Percentiles rank a stretch among this genome's conserved stretches.
Evolutionary conservation across 2,329 filamentous ascomycete genomes (phyloP).

Genomic region (Drechslera avenae): DNA sequence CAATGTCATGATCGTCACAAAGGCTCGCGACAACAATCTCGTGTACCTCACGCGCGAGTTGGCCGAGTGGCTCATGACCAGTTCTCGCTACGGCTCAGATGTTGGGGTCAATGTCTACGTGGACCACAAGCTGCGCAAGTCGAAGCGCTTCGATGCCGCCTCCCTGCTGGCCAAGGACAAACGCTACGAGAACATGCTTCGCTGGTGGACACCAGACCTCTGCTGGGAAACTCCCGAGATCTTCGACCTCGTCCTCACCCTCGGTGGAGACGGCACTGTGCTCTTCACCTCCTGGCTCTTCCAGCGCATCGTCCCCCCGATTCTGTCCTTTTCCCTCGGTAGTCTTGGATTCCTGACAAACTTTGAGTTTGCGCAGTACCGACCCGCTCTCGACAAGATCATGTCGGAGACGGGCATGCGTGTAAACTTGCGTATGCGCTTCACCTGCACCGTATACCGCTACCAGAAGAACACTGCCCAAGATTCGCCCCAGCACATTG

Average conservation of each 20-base stretch:
- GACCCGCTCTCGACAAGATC: conserved; percentile 80
- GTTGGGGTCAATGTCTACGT: conserved; percentile 97
- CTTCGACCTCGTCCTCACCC: conserved; percentile 90
- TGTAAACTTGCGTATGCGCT: conserved; percentile 96
- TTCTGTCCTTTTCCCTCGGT: conserved; percentile 82
- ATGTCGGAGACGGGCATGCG: conserved; percentile 97
- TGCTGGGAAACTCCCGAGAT: conserved; percentile 94
- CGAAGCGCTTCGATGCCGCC: conserved; percentile 82
- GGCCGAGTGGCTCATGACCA: conserved; percentile 83
- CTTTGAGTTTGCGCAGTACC: conserved; percentile 87
- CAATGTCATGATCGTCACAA: conserved; percentile 98
- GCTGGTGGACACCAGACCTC: conserved; percentile 94
- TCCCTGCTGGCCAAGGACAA: conserved; percentile 74
- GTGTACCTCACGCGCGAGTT: conserved; percentile 88
- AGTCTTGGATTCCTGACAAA: conserved; percentile 88
- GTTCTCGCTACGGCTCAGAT: conserved; percentile 85
- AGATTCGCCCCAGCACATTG: conserved; percentile 69
- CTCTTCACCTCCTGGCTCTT: conserved; percentile 92
- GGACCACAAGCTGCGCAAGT: conserved; percentile 89
- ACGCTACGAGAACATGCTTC: conserved; percentile 80
- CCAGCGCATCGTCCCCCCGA: conserved; percentile 83
- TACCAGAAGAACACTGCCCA: conserved; percentile 53
- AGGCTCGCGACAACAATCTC: conserved; percentile 91
- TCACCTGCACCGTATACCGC: conserved; percentile 96
- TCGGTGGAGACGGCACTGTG: conserved; percentile 85